Evolutionary conservation across 2,329 filamentous ascomycete genomes (phyloP), one percentile per base, ranked within the genome.

Genomic region (Leptosphaerulina australis): DNA sequence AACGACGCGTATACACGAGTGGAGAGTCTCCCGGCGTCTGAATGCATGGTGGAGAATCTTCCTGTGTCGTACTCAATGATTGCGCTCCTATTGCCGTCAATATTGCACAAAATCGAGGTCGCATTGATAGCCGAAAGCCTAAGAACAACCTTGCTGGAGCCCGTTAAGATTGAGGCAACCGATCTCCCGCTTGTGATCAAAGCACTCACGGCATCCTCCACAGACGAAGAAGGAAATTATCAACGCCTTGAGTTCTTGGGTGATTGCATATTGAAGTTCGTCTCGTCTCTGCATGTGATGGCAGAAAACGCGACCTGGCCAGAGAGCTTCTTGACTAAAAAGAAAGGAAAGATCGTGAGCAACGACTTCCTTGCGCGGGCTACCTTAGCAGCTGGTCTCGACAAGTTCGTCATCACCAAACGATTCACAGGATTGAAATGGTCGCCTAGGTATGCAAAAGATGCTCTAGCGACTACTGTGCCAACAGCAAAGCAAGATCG

Each of bases 201-300:
- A 8, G 91, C 92, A 1, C 86, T 95, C 39, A 88, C 82, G 40
- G 78, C 89, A 0, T 83, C 86, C 0, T 78, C 78, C 1, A 84
- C 89, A 0, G 66, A 71, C 2, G 84, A 86, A 37, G 69, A 75
- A 1, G 80, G 79, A 0, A 82, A 96, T 57, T 97, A 97, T 66
- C 88, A 97, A 62, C 80, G 88, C 2, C 76, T 96, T 0, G 94
- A 97, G 67, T 95, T 95, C 59, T 75, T 97, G 0, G 94, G 94
- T 0, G 93, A 97, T 63, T 85, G 85, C 0, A 78, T 96, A 1
- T 78, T 97, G 28, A 97, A 97, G 64, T 83, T 87, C 48, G 84
- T 83, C 36, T 80, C 88, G 0, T 84, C 85, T 0, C 69, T 90
- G 1, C 86, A 91, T 46, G 78, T 92, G 4, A 78, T 81, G 66